These are phyloP conservation scores for Blastobotrys illinoisensis DNA, from an alignment of 1,139 yeast species.

Conservation along the genomic window DNA sequence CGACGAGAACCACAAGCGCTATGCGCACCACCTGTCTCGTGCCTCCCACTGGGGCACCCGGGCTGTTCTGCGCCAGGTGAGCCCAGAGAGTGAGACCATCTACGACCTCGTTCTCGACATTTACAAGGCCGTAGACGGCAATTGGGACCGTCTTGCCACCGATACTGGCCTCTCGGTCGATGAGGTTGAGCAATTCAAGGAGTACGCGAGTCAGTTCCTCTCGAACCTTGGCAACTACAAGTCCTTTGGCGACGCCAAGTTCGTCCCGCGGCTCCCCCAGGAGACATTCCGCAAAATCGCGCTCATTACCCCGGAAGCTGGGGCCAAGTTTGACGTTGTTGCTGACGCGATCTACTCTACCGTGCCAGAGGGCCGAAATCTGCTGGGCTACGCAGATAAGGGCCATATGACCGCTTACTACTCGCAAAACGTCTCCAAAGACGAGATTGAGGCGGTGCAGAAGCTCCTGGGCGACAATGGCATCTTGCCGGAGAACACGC, in stretches of 20 bases:
- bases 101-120: conserved; percentile 60
- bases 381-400: conserved; percentile 73
- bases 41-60: conserved; percentile 82
- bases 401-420: conserved; percentile 77
- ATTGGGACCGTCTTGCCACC: conserved; percentile 41
- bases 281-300: conserved; percentile 48
- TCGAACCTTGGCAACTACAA: conserved; percentile 81
- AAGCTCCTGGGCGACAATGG: conserved; percentile 54
- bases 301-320: conserved; percentile 35
- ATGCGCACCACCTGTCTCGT: conserved; percentile 77
- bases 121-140: conserved; percentile 48
- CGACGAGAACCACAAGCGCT: conserved; percentile 50
- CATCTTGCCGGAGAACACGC: conserved; percentile 77
- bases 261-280: conserved; percentile 56
- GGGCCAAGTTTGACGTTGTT: conserved; percentile 41
- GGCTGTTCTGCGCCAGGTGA: conserved; percentile 75
- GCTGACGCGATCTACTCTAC: conserved; percentile 49
- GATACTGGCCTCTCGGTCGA: conserved; percentile 31
- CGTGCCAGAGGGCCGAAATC: conserved; percentile 40
- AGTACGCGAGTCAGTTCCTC: conserved; percentile 75
- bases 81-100: conserved; percentile 72
- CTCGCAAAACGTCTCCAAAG: conserved; percentile 47
- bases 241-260: conserved; percentile 84
- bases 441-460: conserved; percentile 63
- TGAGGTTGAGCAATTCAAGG: conserved; percentile 50